phyloP scores from a whole-genome alignment of 2,329 filamentous ascomycete genomes.

The Annulohypoxylon truncatum region DNA sequence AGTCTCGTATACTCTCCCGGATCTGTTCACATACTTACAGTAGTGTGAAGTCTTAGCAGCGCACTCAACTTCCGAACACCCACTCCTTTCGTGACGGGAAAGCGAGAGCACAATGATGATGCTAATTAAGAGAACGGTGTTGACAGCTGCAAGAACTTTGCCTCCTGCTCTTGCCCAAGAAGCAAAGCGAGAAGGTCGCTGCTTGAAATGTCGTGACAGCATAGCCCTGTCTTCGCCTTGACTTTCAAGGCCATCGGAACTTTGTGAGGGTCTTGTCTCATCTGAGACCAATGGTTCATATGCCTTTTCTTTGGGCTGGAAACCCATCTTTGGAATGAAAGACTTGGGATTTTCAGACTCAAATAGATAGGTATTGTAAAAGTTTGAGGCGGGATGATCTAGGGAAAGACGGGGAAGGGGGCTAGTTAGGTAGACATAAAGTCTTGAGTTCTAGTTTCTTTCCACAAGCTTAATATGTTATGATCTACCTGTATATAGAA shows the following conservation, averaged over 20 bases:
- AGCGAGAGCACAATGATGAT: slow-evolving; percentile 9
- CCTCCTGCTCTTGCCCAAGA: slow-evolving; percentile 4
- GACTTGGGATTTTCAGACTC: not conserved
- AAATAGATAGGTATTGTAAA: not conserved
- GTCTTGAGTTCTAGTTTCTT: slow-evolving; percentile 7
- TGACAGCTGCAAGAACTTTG: not conserved
- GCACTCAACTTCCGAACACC: slow-evolving; percentile 12
- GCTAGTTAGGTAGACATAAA: not conserved
- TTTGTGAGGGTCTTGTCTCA: slow-evolving; percentile 14
- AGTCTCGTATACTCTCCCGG: not conserved
- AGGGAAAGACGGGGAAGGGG: not conserved
- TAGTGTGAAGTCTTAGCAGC: slow-evolving; percentile 21
- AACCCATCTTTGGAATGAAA: slow-evolving; percentile 7
- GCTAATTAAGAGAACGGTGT: slow-evolving; percentile 3
- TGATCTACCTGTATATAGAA: not conserved
- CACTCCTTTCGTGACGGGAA: not conserved
- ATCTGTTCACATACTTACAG: not conserved
- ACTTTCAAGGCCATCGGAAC: slow-evolving; percentile 16
- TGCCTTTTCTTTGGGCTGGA: slow-evolving; percentile 6
- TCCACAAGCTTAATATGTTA: not conserved
- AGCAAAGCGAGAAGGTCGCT: slow-evolving; percentile 5
- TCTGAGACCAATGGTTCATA: slow-evolving; percentile 19
- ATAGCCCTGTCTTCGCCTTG: slow-evolving; percentile 11
- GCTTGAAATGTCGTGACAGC: slow-evolving; percentile 10
- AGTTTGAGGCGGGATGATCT: not conserved